phyloP scores from a whole-genome alignment of 164 flowering plant genomes.

The Sextonia rubra region DNA sequence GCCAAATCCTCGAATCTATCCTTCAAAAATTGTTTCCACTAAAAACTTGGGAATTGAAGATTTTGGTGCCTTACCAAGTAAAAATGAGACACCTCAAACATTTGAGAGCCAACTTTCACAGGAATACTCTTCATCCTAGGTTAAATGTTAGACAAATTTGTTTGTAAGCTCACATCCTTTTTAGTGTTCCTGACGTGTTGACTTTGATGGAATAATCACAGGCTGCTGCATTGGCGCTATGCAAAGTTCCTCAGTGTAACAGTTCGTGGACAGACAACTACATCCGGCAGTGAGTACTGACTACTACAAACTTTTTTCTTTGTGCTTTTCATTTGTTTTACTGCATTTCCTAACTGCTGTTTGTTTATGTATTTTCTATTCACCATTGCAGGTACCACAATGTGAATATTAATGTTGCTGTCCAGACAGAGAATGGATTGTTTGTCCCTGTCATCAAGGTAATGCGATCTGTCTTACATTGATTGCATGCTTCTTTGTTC shows the following conservation, averaged over 20 bases:
- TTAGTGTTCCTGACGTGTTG: not conserved
- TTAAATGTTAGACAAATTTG: not conserved
- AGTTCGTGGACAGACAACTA: constrained; percentile 94
- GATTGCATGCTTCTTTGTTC: not conserved
- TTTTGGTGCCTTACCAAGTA: not conserved
- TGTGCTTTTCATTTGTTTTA: not conserved
- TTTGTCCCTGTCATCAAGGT: constrained; percentile 90
- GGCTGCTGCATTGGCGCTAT: constrained; percentile 97
- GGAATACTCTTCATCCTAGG: not conserved
- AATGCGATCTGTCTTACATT: not conserved
- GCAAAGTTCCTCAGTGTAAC: constrained; percentile 91
- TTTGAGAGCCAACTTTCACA: not conserved
- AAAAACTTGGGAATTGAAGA: not conserved
- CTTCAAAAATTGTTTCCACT: not conserved
- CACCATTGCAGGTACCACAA: constrained; percentile 52
- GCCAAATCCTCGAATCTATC: too few species aligned
- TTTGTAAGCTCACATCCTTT: not conserved
- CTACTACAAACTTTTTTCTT: not conserved
- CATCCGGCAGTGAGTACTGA: constrained; percentile 78
- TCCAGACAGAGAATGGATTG: constrained; percentile 92
- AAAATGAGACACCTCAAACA: not conserved
- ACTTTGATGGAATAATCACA: constrained; percentile 22
- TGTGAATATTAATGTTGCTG: constrained; percentile 88
- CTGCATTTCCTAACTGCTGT: not conserved
- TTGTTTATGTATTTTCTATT: not conserved